Evolutionary conservation across 2,329 filamentous ascomycete species (phyloP), one percentile per base, ranked within the genome.

Genomic region (Sordariomycetes sp.): DNA sequence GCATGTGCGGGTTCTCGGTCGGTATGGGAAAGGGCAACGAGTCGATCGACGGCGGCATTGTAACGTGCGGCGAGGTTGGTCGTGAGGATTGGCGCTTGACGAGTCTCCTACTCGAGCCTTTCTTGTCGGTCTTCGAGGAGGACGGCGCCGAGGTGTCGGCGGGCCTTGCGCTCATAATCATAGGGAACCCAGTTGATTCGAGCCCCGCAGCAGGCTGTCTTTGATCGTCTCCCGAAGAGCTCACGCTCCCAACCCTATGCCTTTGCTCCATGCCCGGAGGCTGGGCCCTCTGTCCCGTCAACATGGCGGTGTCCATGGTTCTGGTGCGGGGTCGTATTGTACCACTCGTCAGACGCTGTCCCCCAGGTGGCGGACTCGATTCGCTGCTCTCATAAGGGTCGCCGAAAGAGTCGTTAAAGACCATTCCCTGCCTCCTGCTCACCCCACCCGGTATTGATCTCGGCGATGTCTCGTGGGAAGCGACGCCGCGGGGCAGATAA

Each of bases 241-340:
- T 79, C 45, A 86, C 74, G 19, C 82, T 86, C 32, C 81, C 79
- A 28, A 86, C 73, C 33, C 81, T 70, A 46, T 79, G 73, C 33
- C 81, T 71, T 44, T 61, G 67, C 38, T 75, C 71, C 23, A 51
- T 38, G 17, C 35, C 44, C n/a, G 58, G 50, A 23, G 58, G 48
- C 10, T 59, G 49, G 14, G 51, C 53, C 33, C 54, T 51, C 30
- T 70, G 63, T 6, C 29, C 31, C 35, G 63, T 66, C 26, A 72
- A 64, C 50, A 70, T 61, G 23, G 68, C 60, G 28, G 66, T 64
- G 44, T 77, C 73, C 59, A 78, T 64, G 11, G 73, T 78, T 40
- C 72, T 66, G 4, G 72, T 77, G 38, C 73, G 64, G 21, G 71
- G 70, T 29, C 73, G 61, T 35, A 66, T 55, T 44, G 33, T 55